Conservation (phyloP, 2,329 filamentous ascomycete genomes). For the Chalaropsis thielavioides region DNA sequence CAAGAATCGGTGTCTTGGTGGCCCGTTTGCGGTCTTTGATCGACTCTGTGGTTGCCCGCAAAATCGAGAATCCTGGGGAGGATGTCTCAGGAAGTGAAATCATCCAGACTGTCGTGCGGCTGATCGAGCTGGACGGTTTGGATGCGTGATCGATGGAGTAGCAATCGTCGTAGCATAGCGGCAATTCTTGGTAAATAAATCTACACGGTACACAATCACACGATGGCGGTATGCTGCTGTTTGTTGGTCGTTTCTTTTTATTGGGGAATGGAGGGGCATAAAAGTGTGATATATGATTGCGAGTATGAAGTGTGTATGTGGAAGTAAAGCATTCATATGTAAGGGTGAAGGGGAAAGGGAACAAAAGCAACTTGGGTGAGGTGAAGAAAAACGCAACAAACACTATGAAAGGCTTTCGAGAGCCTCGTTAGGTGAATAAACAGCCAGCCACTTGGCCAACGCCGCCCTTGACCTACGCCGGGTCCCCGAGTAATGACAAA, state of each 20-base stretch:
- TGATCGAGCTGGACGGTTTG: constrained; percentile 82
- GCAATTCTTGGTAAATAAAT: neutral
- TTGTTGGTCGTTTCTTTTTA: neutral
- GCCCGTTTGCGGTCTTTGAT: constrained; percentile 72
- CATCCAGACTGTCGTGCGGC: constrained; percentile 58
- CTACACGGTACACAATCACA: neutral
- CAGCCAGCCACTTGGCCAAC: constrained; percentile 15
- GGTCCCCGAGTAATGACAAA: constrained; percentile 6
- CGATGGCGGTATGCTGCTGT: neutral
- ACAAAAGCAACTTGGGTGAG: neutral
- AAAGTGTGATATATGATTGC: constrained; percentile 1
- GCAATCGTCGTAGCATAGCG: neutral
- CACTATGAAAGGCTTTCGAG: neutral
- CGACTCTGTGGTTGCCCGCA: constrained; percentile 66
- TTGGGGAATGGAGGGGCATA: neutral
- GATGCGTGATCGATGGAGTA: constrained; percentile 37
- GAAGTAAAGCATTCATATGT: neutral
- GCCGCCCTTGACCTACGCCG: constrained; percentile 12
- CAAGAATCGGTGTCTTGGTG: constrained; percentile 80
- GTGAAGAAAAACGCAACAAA: constrained; percentile 1
- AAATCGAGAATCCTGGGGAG: constrained; percentile 54
- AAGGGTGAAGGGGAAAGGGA: neutral
- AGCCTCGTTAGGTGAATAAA: constrained; percentile 7
- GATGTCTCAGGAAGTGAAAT: constrained; percentile 49
- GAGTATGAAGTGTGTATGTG: neutral